Evolutionary conservation across 345 rosid species (phyloP), one percentile per base, ranked within the genome.

Genomic region (Garcia nutans): DNA sequence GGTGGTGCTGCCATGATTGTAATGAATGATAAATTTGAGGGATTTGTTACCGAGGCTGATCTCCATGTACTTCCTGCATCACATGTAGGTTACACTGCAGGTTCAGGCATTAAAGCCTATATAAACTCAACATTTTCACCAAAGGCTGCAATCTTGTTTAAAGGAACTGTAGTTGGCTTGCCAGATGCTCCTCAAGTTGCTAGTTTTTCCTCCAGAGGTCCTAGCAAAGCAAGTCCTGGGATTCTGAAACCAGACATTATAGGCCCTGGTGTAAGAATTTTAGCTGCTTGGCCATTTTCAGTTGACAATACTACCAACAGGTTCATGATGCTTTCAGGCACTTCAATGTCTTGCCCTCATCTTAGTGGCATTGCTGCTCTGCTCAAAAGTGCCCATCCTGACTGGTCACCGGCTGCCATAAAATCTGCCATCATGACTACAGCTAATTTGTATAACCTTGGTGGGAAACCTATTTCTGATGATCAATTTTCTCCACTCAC

Each of bases 331-430:
- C 10, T 75, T 1, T 86, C 89, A 55, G 93, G 93, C 57, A 89
- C 93, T 57, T 87, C 93, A 11, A 89, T 89, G 93, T 71, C 93
- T 0, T 83, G 88, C 77, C 88, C 93, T 28, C 85, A 83, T 74
- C 86, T 86, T 12, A 78, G 88, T 20, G 93, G 91, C 57, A 85
- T 89, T 13, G 87, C 85, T 16, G 87, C 90, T 65, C 86, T 89
- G 76, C 82, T 91, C 61, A 89, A 74, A 78, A 78, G 86, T 49
- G 42, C 72, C 22, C 91, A 88, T 71, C 84, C 83, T 37, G 62
- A 78, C 22, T 89, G 93, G 90, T 88, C 93, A 70, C 90, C 91
- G 0, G 90, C 88, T 0, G 89, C 91, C 49, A 80, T 89, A 59
- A 86, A 83, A 37, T 89, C 91, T 17, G 90, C 93, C 41, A 80